Base-by-base conservation (phyloP, 2,329 filamentous ascomycete species). In the Emydomyces testavorans region DNA sequence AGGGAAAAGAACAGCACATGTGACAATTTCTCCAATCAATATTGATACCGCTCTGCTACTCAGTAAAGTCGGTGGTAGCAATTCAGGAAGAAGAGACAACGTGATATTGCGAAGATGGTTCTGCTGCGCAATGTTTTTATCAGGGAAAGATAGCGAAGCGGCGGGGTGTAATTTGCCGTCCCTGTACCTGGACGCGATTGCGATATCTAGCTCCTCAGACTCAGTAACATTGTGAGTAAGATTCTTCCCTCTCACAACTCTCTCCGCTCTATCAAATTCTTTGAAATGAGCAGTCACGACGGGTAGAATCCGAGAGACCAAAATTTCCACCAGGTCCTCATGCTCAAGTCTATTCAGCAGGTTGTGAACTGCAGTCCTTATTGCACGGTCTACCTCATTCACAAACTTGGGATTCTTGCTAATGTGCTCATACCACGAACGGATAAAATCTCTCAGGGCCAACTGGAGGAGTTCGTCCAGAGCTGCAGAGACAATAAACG, bases 121-220 rank as follows among this genome's bases (percentile, higher is more conserved):
- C 67, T 96, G 90, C 66, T 95, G 87, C 21, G 85, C 77, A 42
- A 82, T 72, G 63, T 87, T 92, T 51, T 81, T 85, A 59, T 95
- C 89, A 1, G 87, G 83, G 59, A 86, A 88, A 26, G 84, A 79
- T 57, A 94, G 69, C 11, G 82, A 84, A 4, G 85, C 89, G 4
- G 92, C 92, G 3, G 85, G 76, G 62, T 98, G 93, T 50, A 98
- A 71, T 53, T 83, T 86, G 21, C 90, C 90, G 62, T 93, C 83
- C 47, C 77, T 82, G 65, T 92, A 98, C 66, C 94, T 95, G 34
- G 79, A 82, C n/a, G 92, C 92, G 65, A 98, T 94, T 1, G 92
- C 92, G 55, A 94, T 73, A 64, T 96, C 89, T 58, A 98, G 72
- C 73, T 98, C 92, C 61, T 95, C 90, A 0, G 89, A 94, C 67